A percentile compares a stretch with the other conserved stretches of the same genome.
phyloP scores from a whole-genome alignment of 2,329 filamentous ascomycete species.

The Botrytis sinoallii region DNA sequence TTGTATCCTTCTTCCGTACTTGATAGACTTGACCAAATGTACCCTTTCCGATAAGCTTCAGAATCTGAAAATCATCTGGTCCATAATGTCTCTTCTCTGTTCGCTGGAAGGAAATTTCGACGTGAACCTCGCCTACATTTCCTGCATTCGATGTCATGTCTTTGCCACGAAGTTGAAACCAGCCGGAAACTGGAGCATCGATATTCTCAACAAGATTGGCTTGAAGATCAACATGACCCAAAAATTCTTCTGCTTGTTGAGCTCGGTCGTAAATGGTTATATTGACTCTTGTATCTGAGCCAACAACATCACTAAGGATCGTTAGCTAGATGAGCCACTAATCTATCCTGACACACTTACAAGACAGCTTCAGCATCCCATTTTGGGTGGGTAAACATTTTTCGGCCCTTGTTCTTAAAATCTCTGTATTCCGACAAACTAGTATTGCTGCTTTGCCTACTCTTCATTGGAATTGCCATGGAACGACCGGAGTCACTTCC shows the following conservation, averaged over 20 bases:
- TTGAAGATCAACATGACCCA: slow-evolving; percentile 84
- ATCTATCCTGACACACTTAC: slow-evolving; percentile 53
- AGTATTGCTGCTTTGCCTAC: slow-evolving; percentile 93
- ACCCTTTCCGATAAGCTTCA: slow-evolving; percentile 95
- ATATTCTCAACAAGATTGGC: slow-evolving; percentile 63
- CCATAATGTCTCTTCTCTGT: slow-evolving; percentile 89
- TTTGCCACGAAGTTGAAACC: slow-evolving; percentile 79
- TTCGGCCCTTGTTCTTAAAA: slow-evolving; percentile 54
- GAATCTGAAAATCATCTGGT: slow-evolving; percentile 90
- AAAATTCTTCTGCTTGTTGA: slow-evolving; percentile 78
- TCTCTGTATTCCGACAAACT: slow-evolving; percentile 67
- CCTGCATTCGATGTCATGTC: slow-evolving; percentile 58
- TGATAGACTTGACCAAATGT: slow-evolving; percentile 99
- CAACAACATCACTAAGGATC: slow-evolving; percentile 76
- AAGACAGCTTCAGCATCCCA: slow-evolving; percentile 97
- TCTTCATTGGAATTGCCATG: slow-evolving; percentile 93
- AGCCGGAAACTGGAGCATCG: slow-evolving; percentile 72
- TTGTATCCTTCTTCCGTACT: slow-evolving; percentile 94
- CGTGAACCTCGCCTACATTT: slow-evolving; percentile 77
- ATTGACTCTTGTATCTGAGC: slow-evolving; percentile 84
- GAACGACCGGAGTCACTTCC: slow-evolving; percentile 79
- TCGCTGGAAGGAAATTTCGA: slow-evolving; percentile 82
- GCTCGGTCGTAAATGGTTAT: slow-evolving; percentile 89
- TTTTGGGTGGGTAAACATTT: slow-evolving; percentile 74
- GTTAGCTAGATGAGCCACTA: slow-evolving; percentile 23